Percentiles rank a stretch among this genome's conserved stretches.
These are phyloP conservation scores for Sedum album DNA, from an alignment of 164 flowering plant species.

Conservation along the genomic window DNA sequence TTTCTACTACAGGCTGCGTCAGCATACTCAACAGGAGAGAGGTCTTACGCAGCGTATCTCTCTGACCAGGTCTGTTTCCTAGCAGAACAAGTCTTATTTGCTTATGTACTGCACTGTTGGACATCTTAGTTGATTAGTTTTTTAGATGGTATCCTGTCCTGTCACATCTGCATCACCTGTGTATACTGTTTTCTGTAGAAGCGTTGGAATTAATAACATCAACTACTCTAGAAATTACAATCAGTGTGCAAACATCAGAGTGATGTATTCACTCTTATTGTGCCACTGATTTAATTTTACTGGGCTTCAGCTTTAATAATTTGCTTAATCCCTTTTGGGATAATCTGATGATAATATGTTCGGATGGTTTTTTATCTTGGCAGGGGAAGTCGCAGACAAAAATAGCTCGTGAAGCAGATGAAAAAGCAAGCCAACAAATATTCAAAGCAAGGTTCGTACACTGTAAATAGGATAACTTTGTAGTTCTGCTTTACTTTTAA, in stretches of 20 bases:
- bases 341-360: not conserved
- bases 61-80: conserved; percentile 61
- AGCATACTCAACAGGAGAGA: conserved; percentile 66
- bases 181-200: not conserved
- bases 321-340: not conserved
- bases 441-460: conserved; percentile 59
- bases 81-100: not conserved
- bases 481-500: not conserved
- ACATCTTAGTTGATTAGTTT: no score
- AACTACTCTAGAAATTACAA: no score
- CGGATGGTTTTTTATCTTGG: conserved; percentile 10
- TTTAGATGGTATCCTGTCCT: no score
- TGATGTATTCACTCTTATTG: not conserved
- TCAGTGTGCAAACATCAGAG: no score
- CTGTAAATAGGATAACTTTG: not conserved
- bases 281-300: not conserved
- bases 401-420: conserved; percentile 66
- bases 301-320: not conserved
- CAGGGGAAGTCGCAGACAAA: conserved; percentile 48
- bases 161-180: not conserved
- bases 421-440: conserved; percentile 76
- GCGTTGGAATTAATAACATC: not conserved
- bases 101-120: not conserved
- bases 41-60: conserved; percentile 57
- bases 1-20: conserved; percentile 56